Evolutionary conservation across 2,329 filamentous ascomycete genomes (phyloP).

Genomic region (Metarhizium guizhouense): DNA sequence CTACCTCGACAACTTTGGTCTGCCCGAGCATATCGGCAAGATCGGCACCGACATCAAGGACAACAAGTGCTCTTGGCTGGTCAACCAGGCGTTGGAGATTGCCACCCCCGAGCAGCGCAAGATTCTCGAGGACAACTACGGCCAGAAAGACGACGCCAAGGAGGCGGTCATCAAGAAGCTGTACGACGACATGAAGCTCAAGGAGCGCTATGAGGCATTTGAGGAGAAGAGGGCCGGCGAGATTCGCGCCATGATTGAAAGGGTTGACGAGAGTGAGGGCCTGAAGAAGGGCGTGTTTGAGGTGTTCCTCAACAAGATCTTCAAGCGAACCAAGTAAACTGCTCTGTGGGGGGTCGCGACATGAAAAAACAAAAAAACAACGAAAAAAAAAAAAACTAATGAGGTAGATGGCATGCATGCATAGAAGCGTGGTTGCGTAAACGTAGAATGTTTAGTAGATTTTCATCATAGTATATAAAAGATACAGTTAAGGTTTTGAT

Average conservation of each 20-base stretch:
- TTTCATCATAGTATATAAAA: background rate
- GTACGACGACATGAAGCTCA: conserved; percentile 76
- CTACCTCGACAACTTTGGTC: conserved; percentile 96
- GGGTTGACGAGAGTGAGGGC: conserved; percentile 77
- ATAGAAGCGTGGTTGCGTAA: background rate
- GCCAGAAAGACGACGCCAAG: conserved; percentile 74
- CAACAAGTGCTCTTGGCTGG: conserved; percentile 98
- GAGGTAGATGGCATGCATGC: conserved; percentile 5
- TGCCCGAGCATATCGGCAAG: conserved; percentile 90
- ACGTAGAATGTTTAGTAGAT: background rate
- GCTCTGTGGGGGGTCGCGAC: background rate
- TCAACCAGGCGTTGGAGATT: conserved; percentile 84
- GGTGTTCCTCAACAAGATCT: conserved; percentile 89
- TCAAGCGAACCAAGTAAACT: conserved; percentile 90
- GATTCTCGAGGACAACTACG: conserved; percentile 87
- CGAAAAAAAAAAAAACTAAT: background rate
- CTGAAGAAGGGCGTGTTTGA: conserved; percentile 88
- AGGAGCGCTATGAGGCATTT: conserved; percentile 77
- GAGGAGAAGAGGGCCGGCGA: conserved; percentile 82
- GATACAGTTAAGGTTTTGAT: no score
- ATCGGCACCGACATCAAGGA: conserved; percentile 98
- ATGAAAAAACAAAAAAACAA: background rate
- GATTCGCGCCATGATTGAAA: conserved; percentile 64
- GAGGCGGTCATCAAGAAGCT: conserved; percentile 84
- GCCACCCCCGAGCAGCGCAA: conserved; percentile 78